These are phyloP conservation scores for Boletus insuetus DNA, from an alignment of 768 basidiomycete species.

Conservation along the genomic window DNA sequence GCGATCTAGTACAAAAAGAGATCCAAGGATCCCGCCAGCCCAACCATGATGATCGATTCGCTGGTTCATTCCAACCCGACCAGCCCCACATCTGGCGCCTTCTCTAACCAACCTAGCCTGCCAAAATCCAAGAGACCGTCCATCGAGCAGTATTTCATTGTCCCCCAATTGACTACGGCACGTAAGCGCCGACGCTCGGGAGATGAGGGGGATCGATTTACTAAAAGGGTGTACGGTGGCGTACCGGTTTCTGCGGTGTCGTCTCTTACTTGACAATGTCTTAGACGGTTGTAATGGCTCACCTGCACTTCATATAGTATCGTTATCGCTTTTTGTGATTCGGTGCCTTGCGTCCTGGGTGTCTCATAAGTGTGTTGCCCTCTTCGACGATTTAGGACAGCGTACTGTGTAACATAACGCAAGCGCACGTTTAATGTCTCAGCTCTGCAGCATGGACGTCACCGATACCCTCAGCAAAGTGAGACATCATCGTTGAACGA, in stretches of 20 bases:
- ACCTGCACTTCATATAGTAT: slow-evolving; percentile 23
- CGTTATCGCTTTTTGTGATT: slow-evolving; percentile 23
- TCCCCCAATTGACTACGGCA: slow-evolving; percentile 13
- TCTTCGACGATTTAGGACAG: neutral
- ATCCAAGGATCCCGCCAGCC: slow-evolving; percentile 29
- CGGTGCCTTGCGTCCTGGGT: neutral
- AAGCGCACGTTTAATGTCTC: slow-evolving; percentile 5
- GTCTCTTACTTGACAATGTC: slow-evolving; percentile 13
- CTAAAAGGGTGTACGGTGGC: slow-evolving; percentile 21
- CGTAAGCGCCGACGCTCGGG: slow-evolving; percentile 30
- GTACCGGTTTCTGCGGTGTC: slow-evolving; percentile 11
- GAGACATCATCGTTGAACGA: slow-evolving; percentile 5
- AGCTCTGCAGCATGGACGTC: neutral
- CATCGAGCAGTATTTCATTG: slow-evolving; percentile 39
- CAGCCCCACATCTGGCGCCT: slow-evolving; percentile 45
- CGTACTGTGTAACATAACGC: neutral
- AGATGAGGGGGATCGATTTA: slow-evolving; percentile 24
- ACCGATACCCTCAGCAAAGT: neutral
- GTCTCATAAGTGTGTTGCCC: neutral
- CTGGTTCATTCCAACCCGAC: slow-evolving; percentile 70
- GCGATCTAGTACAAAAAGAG: slow-evolving; percentile 57
- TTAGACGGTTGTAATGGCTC: slow-evolving; percentile 1
- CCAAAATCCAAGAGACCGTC: slow-evolving; percentile 30
- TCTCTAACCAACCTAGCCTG: slow-evolving; percentile 11
- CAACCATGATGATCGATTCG: slow-evolving; percentile 59